Base-by-base conservation (phyloP, 2,329 filamentous ascomycete genomes). In the Neofusicoccum laricinum region DNA sequence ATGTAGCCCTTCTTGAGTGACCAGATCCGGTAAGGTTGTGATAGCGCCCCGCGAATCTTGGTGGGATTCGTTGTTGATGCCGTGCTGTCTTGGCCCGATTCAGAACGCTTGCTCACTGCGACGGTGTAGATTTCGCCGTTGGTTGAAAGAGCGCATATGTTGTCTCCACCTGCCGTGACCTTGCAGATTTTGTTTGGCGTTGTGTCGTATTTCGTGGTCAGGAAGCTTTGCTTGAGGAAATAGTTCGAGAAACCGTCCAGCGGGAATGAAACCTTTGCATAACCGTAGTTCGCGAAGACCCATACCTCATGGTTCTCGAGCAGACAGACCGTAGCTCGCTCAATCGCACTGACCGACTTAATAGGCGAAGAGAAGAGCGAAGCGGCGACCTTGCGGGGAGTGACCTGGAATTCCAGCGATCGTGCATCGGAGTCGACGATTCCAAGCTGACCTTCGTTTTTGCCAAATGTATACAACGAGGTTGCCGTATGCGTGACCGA, bases 221-320 rank as follows among this genome's bases (percentile, higher is more conserved):
- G 79, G 65, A 88, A 88, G 61, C 86, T 87, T 63, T 86, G 83
- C 65, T 85, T 84, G 25, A 94, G 82, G 48, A 90, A 88, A 66
- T 87, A 87, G 65, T 89, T 92, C 19, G 85, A 85, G 68, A 92
- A 89, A 5, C 86, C 85, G 68, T 93, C 90, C 38, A 91, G 81
- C 0, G 92, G 91, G 67, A 98, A 97, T 50, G 87, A 88, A 63
- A 98, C 84, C 68, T 92, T 91, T n/a, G 93, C 92, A 74, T 97
- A 98, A 4, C 94, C 94, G 71, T 96, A 98, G 69, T 96, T 96
- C 0, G 93, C 94, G 71, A 99, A 97, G 0, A 99, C 89, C 83
- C 91, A 96, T 10, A 98, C 92, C 19, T 93, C 92, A 69, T 91
- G 88, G 69, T 93, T 96, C 55, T 93, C 90, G 2, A 99, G 84